Evolutionary conservation across 371 early-diverging fungal genomes (phyloP), one percentile per base, ranked within the genome.

Genomic region (Amoeboaphelidium occidentale): DNA sequence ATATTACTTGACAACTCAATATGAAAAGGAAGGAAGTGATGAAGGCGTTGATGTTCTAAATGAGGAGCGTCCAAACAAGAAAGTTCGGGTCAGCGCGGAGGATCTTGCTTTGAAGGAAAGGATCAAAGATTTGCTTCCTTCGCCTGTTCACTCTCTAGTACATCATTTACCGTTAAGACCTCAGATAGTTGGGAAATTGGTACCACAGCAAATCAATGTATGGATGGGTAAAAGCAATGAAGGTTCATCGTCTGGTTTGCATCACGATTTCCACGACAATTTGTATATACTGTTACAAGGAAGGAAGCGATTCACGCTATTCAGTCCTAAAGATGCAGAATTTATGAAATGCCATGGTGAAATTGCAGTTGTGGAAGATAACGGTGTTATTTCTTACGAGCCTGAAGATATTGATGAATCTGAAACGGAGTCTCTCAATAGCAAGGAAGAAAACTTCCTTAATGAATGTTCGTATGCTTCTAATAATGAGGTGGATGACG

Each of bases 221-320:
- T 32, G 39, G 39, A 32, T 32, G 39, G 39, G 39, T 10, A n/a
- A n/a, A n/a, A 10, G 10, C 39, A 17, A 6, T 6, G 39, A 32
- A 17, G 39, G 10, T 32, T 32, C 58, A 6, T 60, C 64, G 20
- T 61, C 66, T 3, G 64, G 67, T 22, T 57, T 70, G 39, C 71
- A 70, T 50, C 66, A 67, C 51, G 71, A 70, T 44, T 67, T 53
- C 46, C 58, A 58, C 27, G 71, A 70, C 55, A 70, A 70, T 50
- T 49, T 70, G n/a, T 70, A 70, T 52, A 44, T 59, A 2, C 58
- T 70, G 20, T n/a, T 55, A 6, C n/a, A 1, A 27, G 62, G 62
- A 10, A 22, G 25, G n/a, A 68, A 68, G 45, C 32, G 42, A 14
- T 60, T 70, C 51, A 58, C 54, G 3, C 22, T 70, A 12, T 64